These are phyloP conservation scores for Lactarius pseudohatsudake DNA, from an alignment of 768 basidiomycete genomes.

Conservation along the genomic window DNA sequence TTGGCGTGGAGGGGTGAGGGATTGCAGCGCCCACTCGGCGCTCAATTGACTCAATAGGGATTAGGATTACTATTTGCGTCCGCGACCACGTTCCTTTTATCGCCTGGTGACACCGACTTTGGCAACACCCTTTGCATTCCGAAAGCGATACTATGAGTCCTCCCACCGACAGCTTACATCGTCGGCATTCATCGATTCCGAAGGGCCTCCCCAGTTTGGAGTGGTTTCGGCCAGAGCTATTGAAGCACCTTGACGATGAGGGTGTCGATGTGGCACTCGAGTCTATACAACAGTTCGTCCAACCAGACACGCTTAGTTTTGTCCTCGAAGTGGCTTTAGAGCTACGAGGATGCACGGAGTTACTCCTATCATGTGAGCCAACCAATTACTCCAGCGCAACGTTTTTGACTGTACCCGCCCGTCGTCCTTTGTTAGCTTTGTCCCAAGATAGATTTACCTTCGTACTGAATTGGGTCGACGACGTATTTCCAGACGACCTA, in stretches of 20 bases:
- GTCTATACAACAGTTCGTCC: slow-evolving; percentile 10
- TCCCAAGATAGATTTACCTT: too few relatives aligned
- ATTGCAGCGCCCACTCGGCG: not conserved
- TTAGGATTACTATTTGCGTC: not conserved
- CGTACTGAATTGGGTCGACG: too few relatives aligned
- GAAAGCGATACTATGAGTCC: slow-evolving; percentile 2
- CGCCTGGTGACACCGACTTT: not conserved
- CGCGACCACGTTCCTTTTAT: not conserved
- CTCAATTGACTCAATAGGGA: not conserved
- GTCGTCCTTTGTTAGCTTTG: too few relatives aligned
- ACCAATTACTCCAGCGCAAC: not conserved
- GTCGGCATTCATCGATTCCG: not conserved
- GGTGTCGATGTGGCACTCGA: slow-evolving; percentile 13
- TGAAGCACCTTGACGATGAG: slow-evolving; percentile 14
- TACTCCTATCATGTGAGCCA: slow-evolving; percentile 23
- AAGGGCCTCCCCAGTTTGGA: slow-evolving; percentile 2
- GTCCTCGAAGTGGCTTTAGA: slow-evolving; percentile 18
- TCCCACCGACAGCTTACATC: not conserved
- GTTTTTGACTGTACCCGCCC: too few relatives aligned
- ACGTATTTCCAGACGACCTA: too few relatives aligned
- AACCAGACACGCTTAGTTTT: slow-evolving; percentile 11
- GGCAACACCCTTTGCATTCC: not conserved
- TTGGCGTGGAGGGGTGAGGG: not conserved
- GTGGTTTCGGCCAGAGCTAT: slow-evolving; percentile 16
- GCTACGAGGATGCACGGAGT: slow-evolving; percentile 16